Conservation (phyloP, 805 yeast genomes). For the Scheffersomyces amazonensis region DNA sequence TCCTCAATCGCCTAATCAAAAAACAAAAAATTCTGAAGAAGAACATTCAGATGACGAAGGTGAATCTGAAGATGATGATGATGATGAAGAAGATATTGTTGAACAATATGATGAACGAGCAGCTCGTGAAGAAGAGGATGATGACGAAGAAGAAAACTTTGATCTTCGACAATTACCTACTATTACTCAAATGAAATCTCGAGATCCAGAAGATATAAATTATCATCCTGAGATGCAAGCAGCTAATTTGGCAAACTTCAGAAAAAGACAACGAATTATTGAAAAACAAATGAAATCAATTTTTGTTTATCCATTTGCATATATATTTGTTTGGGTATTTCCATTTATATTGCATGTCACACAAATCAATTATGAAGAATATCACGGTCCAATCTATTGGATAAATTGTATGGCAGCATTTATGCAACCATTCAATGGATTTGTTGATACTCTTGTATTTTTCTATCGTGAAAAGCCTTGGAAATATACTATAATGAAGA, state of each 20-base stretch:
- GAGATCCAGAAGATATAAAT: slow-evolving; percentile 17
- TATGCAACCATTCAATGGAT: slow-evolving; percentile 77
- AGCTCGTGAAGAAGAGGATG: slow-evolving; percentile 26
- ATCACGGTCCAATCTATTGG: slow-evolving; percentile 57
- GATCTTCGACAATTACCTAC: slow-evolving; percentile 16
- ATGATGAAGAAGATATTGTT: slow-evolving; percentile 20
- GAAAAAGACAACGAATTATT: slow-evolving; percentile 61
- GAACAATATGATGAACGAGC: slow-evolving; percentile 11
- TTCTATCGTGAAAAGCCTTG: slow-evolving; percentile 78
- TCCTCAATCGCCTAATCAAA: not conserved
- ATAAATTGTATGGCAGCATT: slow-evolving; percentile 66
- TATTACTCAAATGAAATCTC: not conserved
- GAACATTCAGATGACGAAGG: slow-evolving; percentile 27
- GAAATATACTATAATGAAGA: slow-evolving; percentile 46
- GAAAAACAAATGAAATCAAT: slow-evolving; percentile 76
- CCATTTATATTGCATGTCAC: slow-evolving; percentile 70
- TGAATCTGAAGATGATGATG: slow-evolving; percentile 15
- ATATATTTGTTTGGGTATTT: slow-evolving; percentile 75
- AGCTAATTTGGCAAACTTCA: slow-evolving; percentile 59
- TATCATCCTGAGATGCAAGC: slow-evolving; percentile 47
- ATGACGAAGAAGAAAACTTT: slow-evolving; percentile 8
- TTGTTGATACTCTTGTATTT: slow-evolving; percentile 74
- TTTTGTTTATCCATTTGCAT: slow-evolving; percentile 82
- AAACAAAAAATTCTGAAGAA: slow-evolving; percentile 8
- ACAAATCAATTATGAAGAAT: slow-evolving; percentile 46